phyloP scores from a whole-genome alignment of 495 filamentous ascomycete species.

The Sphaerosporella brunnea region DNA sequence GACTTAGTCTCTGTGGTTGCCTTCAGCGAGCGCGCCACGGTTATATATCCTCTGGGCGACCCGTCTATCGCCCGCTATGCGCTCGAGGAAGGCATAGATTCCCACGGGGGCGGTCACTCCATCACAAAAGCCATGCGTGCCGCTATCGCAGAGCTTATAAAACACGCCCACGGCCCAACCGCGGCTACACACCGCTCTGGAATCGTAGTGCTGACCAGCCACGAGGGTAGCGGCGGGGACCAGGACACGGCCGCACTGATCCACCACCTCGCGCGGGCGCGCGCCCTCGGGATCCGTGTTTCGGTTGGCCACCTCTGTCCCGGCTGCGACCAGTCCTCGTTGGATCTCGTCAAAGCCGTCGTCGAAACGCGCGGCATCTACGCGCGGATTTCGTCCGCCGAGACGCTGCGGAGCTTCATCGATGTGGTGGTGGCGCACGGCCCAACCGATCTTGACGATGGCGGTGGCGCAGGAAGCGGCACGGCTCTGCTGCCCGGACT shows the following conservation, averaged over 20 bases:
- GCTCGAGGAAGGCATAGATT: neutral
- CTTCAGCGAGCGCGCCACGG: neutral
- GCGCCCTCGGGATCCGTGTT: neutral
- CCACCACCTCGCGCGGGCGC: neutral
- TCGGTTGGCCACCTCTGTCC: neutral
- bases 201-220: neutral
- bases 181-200: neutral
- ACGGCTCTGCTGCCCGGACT: neutral
- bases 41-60: neutral
- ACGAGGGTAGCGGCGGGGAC: too few species aligned
- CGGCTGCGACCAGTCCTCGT: neutral
- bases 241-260: neutral
- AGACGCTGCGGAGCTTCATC: neutral
- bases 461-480: neutral
- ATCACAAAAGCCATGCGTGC: neutral
- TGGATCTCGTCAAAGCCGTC: neutral
- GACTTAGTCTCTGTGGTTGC: neutral
- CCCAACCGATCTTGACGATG: neutral
- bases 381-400: neutral
- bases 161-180: neutral
- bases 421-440: neutral
- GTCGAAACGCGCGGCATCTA: neutral
- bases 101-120: neutral
- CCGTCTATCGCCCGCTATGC: neutral
- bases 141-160: neutral